phyloP scores from a whole-genome alignment of 2,329 filamentous ascomycete species.

The Colletotrichum viniferum region DNA sequence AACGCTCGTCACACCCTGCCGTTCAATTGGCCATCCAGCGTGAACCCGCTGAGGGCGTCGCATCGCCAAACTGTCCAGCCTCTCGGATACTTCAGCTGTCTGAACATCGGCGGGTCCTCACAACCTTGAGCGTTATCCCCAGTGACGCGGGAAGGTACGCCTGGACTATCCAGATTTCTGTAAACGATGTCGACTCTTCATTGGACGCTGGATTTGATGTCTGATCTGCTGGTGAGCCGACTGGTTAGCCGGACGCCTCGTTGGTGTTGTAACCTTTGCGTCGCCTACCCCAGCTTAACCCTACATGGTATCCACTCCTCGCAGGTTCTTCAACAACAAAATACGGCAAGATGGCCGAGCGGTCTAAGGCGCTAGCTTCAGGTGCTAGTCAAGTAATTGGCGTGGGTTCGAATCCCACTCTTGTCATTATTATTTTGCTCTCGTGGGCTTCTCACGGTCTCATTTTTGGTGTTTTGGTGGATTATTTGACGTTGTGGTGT shows the following conservation, averaged over 20 bases:
- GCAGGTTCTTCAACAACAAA: fast-evolving
- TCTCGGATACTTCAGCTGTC: neutral
- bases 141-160: neutral
- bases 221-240: neutral
- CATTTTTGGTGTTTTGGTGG: neutral
- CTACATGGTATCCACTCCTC: neutral
- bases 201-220: neutral
- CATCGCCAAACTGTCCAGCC: neutral
- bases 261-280: neutral
- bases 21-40: neutral
- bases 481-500: neutral
- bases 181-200: neutral
- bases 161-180: neutral
- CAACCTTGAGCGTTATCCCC: neutral
- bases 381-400: conserved; percentile 21
- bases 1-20: neutral
- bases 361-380: conserved; percentile 23
- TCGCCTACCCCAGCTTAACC: neutral
- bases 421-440: neutral
- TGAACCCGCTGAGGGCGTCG: neutral
- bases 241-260: neutral
- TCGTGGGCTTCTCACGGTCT: neutral
- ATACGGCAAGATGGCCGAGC: conserved; percentile 19
- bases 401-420: conserved; percentile 21
- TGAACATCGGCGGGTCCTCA: neutral